These are phyloP conservation scores for Fomitiporia mediterranea DNA, from an alignment of 1,284 basidiomycete genomes.

Conservation along the genomic window DNA sequence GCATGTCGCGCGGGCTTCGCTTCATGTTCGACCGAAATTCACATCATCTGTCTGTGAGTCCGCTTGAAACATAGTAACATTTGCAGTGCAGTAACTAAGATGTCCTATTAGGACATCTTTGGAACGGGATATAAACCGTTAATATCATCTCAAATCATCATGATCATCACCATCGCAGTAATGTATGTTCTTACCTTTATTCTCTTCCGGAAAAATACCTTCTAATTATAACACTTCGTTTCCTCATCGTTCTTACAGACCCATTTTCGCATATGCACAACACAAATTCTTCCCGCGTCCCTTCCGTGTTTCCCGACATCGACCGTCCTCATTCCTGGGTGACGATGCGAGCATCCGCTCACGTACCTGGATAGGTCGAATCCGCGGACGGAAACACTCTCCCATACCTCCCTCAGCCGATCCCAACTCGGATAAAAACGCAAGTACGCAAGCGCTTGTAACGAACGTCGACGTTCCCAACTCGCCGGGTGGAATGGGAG, in stretches of 20 bases:
- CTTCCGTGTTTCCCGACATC: slow-evolving; percentile 25
- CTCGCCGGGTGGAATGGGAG: too few relatives aligned
- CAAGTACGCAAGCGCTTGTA: neutral
- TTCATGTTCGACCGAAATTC: slow-evolving; percentile 58
- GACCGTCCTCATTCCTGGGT: slow-evolving; percentile 2
- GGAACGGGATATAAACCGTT: slow-evolving; percentile 43
- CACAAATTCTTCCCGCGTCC: slow-evolving; percentile 37
- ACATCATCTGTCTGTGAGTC: slow-evolving; percentile 49
- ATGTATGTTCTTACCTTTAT: slow-evolving; percentile 32
- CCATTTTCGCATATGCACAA: slow-evolving; percentile 36
- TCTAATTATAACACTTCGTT: neutral
- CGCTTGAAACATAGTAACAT: neutral
- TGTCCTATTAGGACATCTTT: slow-evolving; percentile 38
- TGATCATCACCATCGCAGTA: slow-evolving; percentile 43
- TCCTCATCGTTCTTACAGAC: slow-evolving; percentile 26
- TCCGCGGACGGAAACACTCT: neutral
- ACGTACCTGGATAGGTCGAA: slow-evolving; percentile 7
- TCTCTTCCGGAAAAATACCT: neutral
- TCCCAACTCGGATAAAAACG: neutral
- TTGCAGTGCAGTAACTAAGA: neutral
- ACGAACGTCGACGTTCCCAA: neutral
- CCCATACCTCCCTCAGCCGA: neutral
- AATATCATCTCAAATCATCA: slow-evolving; percentile 38
- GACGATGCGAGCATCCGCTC: slow-evolving; percentile 14
- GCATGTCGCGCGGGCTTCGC: slow-evolving; percentile 58